Percentiles rank a stretch among this genome's conserved stretches.
Conservation (phyloP, 345 rosid genomes). For the Euphorbia tirucalli region DNA sequence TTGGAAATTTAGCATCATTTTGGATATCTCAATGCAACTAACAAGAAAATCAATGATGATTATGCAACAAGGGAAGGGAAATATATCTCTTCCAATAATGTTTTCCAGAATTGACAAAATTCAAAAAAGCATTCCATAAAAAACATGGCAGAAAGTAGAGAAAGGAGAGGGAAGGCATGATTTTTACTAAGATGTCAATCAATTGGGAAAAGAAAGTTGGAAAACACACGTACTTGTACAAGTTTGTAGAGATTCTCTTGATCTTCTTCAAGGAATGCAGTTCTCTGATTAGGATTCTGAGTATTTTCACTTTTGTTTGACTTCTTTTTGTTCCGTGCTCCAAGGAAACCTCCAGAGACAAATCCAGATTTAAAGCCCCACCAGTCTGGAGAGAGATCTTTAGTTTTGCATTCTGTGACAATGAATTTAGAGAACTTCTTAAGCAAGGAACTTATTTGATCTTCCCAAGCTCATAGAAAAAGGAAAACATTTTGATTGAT, state of each 20-base stretch:
- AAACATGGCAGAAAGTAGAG: not conserved
- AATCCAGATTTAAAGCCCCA: conserved; percentile 88
- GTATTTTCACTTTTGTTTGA: conserved; percentile 31
- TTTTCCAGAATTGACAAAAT: not conserved
- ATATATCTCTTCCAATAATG: not conserved
- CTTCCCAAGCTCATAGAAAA: not conserved
- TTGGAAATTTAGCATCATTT: not conserved
- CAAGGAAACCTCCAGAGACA: conserved; percentile 92
- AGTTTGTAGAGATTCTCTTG: conserved; percentile 97
- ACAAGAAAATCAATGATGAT: not conserved
- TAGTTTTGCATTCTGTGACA: conserved; percentile 44
- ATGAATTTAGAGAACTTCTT: conserved; percentile 11
- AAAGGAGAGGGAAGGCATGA: not conserved
- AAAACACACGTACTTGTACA: conserved; percentile 63
- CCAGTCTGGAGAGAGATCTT: conserved; percentile 66
- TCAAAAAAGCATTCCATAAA: not conserved
- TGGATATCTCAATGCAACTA: not conserved
- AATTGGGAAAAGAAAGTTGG: not conserved
- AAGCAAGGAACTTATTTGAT: not conserved
- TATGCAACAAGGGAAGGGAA: not conserved
- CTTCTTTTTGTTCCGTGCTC: conserved; percentile 57
- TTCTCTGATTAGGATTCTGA: conserved; percentile 43
- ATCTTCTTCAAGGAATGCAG: conserved; percentile 77
- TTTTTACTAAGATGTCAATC: not conserved
- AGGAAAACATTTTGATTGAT: not conserved